Percentiles rank a stretch among this genome's conserved stretches.
Evolutionary conservation across 1,284 basidiomycete species (phyloP).

Genomic region (Athelia psychrophila): DNA sequence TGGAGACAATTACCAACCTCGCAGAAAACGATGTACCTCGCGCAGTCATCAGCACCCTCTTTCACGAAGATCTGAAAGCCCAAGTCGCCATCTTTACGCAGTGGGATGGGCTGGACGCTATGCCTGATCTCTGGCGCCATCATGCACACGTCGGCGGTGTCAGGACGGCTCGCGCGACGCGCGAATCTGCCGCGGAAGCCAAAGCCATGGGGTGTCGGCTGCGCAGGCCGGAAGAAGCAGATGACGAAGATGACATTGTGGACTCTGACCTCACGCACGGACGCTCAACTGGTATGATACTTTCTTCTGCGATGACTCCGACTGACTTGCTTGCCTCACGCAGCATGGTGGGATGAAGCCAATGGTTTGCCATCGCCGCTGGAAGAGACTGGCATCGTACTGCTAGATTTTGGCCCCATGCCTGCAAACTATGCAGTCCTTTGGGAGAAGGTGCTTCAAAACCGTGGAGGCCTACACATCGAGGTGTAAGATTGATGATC

Average conservation of each 20-base stretch:
- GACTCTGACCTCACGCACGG: conserved; percentile 34
- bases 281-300: conserved; percentile 31
- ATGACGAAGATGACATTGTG: conserved; percentile 38
- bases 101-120: conserved; percentile 42
- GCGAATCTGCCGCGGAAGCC: conserved; percentile 40
- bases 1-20: conserved; percentile 52
- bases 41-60: conserved; percentile 32
- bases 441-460: conserved; percentile 28
- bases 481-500: conserved; percentile 29
- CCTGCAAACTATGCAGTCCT: conserved; percentile 28
- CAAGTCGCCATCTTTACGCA: conserved; percentile 34
- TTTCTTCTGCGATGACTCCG: background rate
- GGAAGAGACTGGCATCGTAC: conserved; percentile 34
- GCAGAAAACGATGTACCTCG: conserved; percentile 46
- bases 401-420: conserved; percentile 36
- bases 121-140: conserved; percentile 37
- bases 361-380: conserved; percentile 39
- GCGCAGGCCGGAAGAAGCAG: conserved; percentile 27
- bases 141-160: conserved; percentile 43
- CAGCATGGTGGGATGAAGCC: conserved; percentile 35
- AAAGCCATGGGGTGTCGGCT: conserved; percentile 36
- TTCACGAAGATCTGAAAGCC: conserved; percentile 32
- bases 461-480: conserved; percentile 20
- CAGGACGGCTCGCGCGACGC: conserved; percentile 36
- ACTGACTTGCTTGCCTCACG: conserved; percentile 3